phyloP scores from a whole-genome alignment of 139 green algal genomes.

The Nannochloris sp. region DNA sequence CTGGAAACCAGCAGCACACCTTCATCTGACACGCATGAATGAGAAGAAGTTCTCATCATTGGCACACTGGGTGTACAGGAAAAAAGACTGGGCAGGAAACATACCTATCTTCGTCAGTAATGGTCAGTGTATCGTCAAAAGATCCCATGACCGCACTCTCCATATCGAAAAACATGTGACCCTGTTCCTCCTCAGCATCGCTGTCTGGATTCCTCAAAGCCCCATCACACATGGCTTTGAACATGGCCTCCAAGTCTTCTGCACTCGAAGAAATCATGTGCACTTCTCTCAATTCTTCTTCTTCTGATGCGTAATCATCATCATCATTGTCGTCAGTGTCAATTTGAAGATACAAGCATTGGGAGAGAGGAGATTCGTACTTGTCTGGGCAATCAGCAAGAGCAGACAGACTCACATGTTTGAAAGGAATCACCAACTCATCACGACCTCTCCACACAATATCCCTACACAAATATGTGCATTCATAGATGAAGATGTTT shows the following conservation, averaged over 20 bases:
- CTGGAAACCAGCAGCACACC: neutral
- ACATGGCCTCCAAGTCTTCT: constrained; percentile 18
- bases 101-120: constrained; percentile 11
- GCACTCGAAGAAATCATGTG: constrained; percentile 14
- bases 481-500: too few relatives aligned
- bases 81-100: neutral
- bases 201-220: constrained; percentile 26
- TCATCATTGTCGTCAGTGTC: constrained; percentile 8
- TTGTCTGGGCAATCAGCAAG: constrained; percentile 5
- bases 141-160: constrained; percentile 8
- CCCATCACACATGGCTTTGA: constrained; percentile 30
- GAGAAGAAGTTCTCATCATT: constrained; percentile 28
- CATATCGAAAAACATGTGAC: constrained; percentile 17
- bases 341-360: constrained; percentile 24
- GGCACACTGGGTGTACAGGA: neutral
- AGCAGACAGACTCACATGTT: constrained; percentile 22
- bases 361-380: neutral
- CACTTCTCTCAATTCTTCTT: neutral
- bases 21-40: constrained; percentile 47
- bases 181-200: constrained; percentile 11
- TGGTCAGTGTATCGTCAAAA: neutral
- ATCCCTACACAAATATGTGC: neutral
- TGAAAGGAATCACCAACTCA: constrained; percentile 8
- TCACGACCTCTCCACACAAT: neutral
- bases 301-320: neutral